Conservation (phyloP, 768 basidiomycete species). For the Rhodotorula babjevae region DNA sequence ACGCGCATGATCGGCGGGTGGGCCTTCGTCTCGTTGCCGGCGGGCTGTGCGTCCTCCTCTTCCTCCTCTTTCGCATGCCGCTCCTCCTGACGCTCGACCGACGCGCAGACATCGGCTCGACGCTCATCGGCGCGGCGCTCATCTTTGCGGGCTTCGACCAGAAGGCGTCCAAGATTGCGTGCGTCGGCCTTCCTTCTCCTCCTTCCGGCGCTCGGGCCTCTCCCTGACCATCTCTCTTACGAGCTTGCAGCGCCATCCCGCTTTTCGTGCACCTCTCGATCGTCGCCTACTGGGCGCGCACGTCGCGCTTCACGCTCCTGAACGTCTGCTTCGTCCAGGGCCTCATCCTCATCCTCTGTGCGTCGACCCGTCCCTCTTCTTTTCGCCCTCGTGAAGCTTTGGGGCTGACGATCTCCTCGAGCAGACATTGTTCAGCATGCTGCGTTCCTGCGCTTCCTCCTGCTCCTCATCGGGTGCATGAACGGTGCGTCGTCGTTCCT, state of each 20-base stretch:
- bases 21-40: slow-evolving; percentile 13
- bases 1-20: slow-evolving; percentile 29
- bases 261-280: slow-evolving; percentile 10
- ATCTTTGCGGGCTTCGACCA: slow-evolving; percentile 34
- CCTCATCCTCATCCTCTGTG: slow-evolving; percentile 13
- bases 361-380: background rate
- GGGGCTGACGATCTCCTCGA: no score
- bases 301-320: slow-evolving; percentile 22
- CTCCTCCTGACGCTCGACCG: no score
- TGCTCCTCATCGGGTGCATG: slow-evolving; percentile 18
- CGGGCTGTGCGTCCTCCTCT: slow-evolving; percentile 12
- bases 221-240: background rate
- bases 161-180: slow-evolving; percentile 30
- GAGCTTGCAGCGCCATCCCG: slow-evolving; percentile 14
- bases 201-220: accelerated
- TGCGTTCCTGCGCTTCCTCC: slow-evolving; percentile 24
- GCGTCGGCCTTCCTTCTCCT: background rate
- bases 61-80: no score
- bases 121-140: slow-evolving; percentile 23
- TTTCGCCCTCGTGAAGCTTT: no score
- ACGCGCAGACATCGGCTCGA: slow-evolving; percentile 27
- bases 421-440: slow-evolving; percentile 30
- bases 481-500: slow-evolving; percentile 13
- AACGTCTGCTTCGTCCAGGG: slow-evolving; percentile 12
- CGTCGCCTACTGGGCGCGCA: slow-evolving; percentile 21